Evolutionary conservation across 495 filamentous ascomycete species (phyloP), one percentile per base, ranked within the genome.

Genomic region (Hypoxylon lienhwacheense): DNA sequence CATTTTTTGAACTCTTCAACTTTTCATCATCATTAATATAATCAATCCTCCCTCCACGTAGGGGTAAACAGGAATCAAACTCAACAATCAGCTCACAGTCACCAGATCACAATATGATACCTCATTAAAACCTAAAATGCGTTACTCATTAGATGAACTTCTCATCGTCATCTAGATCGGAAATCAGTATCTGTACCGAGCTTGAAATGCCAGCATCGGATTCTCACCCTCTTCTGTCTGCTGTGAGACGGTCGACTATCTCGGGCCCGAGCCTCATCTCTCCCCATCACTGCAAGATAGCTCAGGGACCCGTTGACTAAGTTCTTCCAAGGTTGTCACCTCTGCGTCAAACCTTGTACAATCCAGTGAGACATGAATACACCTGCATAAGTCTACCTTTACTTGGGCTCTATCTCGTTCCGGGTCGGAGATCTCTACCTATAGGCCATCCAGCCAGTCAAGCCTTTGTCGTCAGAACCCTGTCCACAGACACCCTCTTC

Each of bases 211-310:
- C 32, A 50, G 26, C 31, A 28, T 56, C 47, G 47, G 47, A 21
- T 56, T 53, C 58, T 34, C 47, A 34, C 43, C 20, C 45, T 32
- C 24, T 36, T 55, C 29, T 16, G 11, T 8, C 35, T 61, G 58
- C 28, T 12, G 58, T 61, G 52, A 40, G 34, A 61, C 52, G 8
- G 35, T 52, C 15, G 31, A 36, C 20, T 20, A n/a, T 49, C 39
- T 55, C 58, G 58, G 52, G 47, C 26, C 47, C 52, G 47, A 61
- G 47, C 58, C 52, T 61, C 58, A 61, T 61, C 58, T 52, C 48
- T 19, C 24, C 22, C 22, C 11, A 42, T 47, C 36, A 37, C 58
- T 61, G 58, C 58, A 52, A 61, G 58, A 61, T 61, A 56, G 31
- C 47, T 61, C 58, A 61, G 52, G 47, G 31, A 61, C 58, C 52